Conservation (phyloP, 805 yeast genomes). For the Nakazawaea molendinolei region DNA sequence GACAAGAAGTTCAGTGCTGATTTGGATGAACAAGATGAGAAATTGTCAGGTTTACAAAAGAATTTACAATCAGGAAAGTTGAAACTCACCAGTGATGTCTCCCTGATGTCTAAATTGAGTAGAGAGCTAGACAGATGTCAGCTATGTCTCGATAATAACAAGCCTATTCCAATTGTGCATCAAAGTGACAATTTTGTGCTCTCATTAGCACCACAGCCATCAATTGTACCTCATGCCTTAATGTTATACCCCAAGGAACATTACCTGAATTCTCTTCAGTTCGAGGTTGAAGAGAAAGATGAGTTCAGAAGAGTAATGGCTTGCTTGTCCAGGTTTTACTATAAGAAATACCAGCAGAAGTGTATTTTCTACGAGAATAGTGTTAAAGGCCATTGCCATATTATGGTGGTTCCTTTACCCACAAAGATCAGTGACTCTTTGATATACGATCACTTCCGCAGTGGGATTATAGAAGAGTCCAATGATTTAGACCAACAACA, state of each 20-base stretch:
- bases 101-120: constrained; percentile 21
- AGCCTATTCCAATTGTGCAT: constrained; percentile 23
- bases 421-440: constrained; percentile 18
- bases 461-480: constrained; percentile 30
- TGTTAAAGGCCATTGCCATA: constrained; percentile 29
- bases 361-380: constrained; percentile 39
- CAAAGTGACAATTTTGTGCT: constrained; percentile 29
- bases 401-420: constrained; percentile 39
- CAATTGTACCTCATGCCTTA: constrained; percentile 25
- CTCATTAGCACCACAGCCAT: constrained; percentile 34
- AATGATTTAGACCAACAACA: constrained; percentile 34
- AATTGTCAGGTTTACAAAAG: constrained; percentile 29
- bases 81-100: constrained; percentile 23
- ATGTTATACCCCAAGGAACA: constrained; percentile 38
- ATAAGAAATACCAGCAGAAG: constrained; percentile 22
- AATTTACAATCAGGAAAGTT: constrained; percentile 22
- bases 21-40: constrained; percentile 36
- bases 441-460: constrained; percentile 35
- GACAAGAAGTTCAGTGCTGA: constrained; percentile 32
- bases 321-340: constrained; percentile 33
- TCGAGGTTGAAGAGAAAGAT: constrained; percentile 36
- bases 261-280: constrained; percentile 29
- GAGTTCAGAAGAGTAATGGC: constrained; percentile 38
- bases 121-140: constrained; percentile 28
- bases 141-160: constrained; percentile 27